Percentiles rank a stretch among this genome's conserved stretches.
These are phyloP conservation scores for Cladorrhinum samala DNA, from an alignment of 495 filamentous ascomycete genomes.

Conservation along the genomic window DNA sequence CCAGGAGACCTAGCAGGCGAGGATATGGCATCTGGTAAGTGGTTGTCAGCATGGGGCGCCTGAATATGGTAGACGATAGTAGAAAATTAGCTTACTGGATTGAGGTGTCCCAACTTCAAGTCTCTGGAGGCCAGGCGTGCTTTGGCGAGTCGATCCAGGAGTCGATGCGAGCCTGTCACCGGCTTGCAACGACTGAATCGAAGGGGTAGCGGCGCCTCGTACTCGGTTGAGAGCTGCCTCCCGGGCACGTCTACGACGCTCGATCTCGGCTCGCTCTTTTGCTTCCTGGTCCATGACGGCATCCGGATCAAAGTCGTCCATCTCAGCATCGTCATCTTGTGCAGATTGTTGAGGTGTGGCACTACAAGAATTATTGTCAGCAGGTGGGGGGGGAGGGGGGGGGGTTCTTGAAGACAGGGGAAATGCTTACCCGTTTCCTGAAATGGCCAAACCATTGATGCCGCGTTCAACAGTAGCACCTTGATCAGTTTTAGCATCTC, in stretches of 20 bases:
- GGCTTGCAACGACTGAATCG: conserved; percentile 71
- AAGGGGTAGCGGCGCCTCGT: conserved; percentile 64
- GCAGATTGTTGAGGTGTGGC: conserved; percentile 4
- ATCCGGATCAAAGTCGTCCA: conserved; percentile 40
- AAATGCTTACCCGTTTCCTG: conserved; percentile 16
- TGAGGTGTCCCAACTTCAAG: conserved; percentile 35
- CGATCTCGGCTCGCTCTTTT: conserved; percentile 55
- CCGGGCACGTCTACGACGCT: conserved; percentile 78
- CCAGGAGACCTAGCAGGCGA: conserved; percentile 33
- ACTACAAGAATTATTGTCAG: conserved; percentile 2
- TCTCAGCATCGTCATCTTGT: conserved; percentile 24
- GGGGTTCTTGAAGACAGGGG: not conserved
- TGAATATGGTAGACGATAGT: not conserved
- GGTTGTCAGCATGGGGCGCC: not conserved
- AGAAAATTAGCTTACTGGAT: conserved; percentile 29
- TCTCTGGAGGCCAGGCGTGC: conserved; percentile 29
- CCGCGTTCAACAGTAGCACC: conserved; percentile 53
- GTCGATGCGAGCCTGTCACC: conserved; percentile 51
- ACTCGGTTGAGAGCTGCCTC: conserved; percentile 80
- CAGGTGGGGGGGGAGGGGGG: conserved; percentile 4
- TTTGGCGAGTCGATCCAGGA: conserved; percentile 43
- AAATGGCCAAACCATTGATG: conserved; percentile 24
- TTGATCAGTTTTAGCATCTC: conserved; percentile 59
- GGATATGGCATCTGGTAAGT: conserved; percentile 18
- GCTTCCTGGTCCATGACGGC: conserved; percentile 62